Evolutionary conservation across 305 asterid species (phyloP).

Genomic region (Fraxinus platypoda): DNA sequence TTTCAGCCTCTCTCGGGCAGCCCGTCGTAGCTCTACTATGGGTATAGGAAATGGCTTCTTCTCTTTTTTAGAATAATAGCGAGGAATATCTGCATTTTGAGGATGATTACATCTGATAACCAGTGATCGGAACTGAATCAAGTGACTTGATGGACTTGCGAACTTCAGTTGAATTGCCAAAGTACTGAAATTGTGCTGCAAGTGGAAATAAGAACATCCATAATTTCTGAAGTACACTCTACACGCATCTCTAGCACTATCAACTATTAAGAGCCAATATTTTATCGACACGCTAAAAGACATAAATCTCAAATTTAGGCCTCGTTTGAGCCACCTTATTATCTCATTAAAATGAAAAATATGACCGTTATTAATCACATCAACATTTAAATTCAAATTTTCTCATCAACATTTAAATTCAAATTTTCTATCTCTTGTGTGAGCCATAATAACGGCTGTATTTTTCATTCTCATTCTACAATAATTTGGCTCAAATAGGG

Average conservation of each 20-base stretch:
- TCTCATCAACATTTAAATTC: no score
- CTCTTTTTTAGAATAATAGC: slow-evolving; percentile 77
- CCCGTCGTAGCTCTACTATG: slow-evolving; percentile 78
- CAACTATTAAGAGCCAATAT: neutral
- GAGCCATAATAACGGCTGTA: no score
- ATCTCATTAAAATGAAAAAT: no score
- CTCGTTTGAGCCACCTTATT: no score
- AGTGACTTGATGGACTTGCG: slow-evolving; percentile 30
- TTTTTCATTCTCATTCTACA: no score
- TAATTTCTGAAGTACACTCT: neutral
- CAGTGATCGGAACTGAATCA: slow-evolving; percentile 26
- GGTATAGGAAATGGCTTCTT: slow-evolving; percentile 97
- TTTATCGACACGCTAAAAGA: neutral
- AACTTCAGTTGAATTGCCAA: slow-evolving; percentile 35
- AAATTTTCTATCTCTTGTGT: no score
- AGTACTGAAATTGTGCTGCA: slow-evolving; percentile 51
- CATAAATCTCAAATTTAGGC: neutral
- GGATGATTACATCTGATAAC: slow-evolving; percentile 53
- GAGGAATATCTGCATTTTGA: slow-evolving; percentile 95
- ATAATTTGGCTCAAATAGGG: no score
- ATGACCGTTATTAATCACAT: no score
- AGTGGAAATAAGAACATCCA: neutral
- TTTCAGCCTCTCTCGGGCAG: slow-evolving; percentile 85
- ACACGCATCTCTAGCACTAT: neutral
- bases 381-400: no score